Conservation (phyloP, 306 rosid genomes). For the Cicer pinnatifidum region DNA sequence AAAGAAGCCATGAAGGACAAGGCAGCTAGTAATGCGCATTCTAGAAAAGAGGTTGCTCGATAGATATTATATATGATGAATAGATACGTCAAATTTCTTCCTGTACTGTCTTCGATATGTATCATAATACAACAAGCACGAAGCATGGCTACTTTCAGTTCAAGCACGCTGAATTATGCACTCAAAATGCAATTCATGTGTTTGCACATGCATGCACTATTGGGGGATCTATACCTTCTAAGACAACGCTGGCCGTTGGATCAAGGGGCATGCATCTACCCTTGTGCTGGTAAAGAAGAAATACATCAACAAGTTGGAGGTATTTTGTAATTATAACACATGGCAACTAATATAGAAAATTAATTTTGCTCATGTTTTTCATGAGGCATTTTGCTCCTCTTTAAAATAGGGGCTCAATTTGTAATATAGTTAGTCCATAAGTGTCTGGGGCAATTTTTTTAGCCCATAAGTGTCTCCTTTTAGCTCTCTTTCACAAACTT, state of each 20-base stretch:
- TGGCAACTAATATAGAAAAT: conserved; percentile 35
- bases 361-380: neutral
- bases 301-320: conserved; percentile 36
- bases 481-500: neutral
- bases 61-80: conserved; percentile 35
- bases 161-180: conserved; percentile 26
- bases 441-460: too few relatives aligned
- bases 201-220: conserved; percentile 20
- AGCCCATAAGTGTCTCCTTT: too few relatives aligned
- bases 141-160: conserved; percentile 20
- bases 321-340: conserved; percentile 49
- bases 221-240: conserved; percentile 32
- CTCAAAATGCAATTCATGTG: conserved; percentile 33
- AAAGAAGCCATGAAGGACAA: conserved; percentile 93
- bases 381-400: conserved; percentile 23
- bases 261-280: conserved; percentile 29
- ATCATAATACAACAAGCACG: neutral
- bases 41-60: conserved; percentile 51
- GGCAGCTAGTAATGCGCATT: conserved; percentile 48
- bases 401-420: conserved; percentile 28
- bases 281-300: conserved; percentile 42
- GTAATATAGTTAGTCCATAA: conserved; percentile 14
- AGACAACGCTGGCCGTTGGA: conserved; percentile 30
- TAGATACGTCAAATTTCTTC: too few relatives aligned
- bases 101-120: too few relatives aligned